Base-by-base conservation (phyloP, 257 asterid species). In the Catharanthus roseus region DNA sequence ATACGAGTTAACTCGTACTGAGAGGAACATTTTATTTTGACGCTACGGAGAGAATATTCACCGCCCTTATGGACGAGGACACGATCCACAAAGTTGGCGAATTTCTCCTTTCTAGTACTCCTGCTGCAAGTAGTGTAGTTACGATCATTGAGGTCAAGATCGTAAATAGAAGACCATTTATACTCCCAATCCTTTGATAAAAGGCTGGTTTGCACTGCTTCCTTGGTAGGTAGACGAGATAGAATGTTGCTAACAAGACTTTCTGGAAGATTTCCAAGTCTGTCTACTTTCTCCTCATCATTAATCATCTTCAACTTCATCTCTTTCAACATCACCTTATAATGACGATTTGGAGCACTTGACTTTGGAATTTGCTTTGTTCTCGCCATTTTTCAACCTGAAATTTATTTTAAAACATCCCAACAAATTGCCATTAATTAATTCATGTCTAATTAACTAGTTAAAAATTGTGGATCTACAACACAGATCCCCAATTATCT, bases 91-190 rank as follows among this genome's bases (percentile, higher is more conserved):
- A 34, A 68, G 7, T 0, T 11, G 0, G 11, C 0, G 3, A 68
- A 49, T 1, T 2, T 21, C 0, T 29, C 62, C 47, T 18, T 44
- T 29, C 41, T 58, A 10, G n/a, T n/a, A 0, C 1, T 21, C 4
- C 3, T 5, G n/a, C 44, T 7, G 18, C n/a, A 1, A 3, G n/a
- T 0, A 3, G 3, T 0, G 15, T 11, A 21, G 1, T 0, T 1
- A 3, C 9, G 13, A 31, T 68, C 72, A 3, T 51, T n/a, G 7
- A 69, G 13, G 1, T 69, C 11, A 3, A 69, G 23, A 16, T 15
- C 13, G 13, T 2, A 0, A 38, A 53, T n/a, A 4, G 18, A 1
- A 6, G 73, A 33, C 73, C 73, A 69, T 28, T 12, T 53, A 4
- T 3, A 5, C 53, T 23, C 6, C 73, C 73, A 69, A 0, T 42